phyloP scores from a whole-genome alignment of 2,329 filamentous ascomycete species.

The Lachnellula suecica region DNA sequence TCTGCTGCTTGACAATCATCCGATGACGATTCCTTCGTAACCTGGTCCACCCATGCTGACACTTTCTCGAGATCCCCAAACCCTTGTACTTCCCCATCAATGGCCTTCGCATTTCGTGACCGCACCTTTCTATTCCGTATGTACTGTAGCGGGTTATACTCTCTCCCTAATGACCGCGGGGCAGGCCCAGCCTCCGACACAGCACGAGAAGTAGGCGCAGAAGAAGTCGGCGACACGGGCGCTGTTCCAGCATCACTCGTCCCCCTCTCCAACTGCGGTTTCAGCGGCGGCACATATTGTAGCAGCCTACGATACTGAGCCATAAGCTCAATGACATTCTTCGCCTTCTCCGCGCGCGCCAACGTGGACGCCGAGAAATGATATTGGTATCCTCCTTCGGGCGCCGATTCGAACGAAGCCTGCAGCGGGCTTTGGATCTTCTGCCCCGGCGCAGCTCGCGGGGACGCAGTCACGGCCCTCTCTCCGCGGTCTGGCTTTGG shows the following conservation, averaged over 20 bases:
- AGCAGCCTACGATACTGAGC: conserved; percentile 80
- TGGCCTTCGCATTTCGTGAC: conserved; percentile 70
- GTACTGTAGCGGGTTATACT: conserved; percentile 90
- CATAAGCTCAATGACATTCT: conserved; percentile 81
- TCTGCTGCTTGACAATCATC: conserved; percentile 29
- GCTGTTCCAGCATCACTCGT: conserved; percentile 38
- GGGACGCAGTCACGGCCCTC: conserved; percentile 28
- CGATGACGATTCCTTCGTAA: conserved; percentile 36
- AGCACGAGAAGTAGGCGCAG: conserved; percentile 35
- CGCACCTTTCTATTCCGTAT: conserved; percentile 87
- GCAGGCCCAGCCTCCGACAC: conserved; percentile 34
- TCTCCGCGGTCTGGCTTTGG: conserved; percentile 50
- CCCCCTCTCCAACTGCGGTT: conserved; percentile 41
- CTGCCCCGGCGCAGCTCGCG: conserved; percentile 41
- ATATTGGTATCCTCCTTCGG: conserved; percentile 54
- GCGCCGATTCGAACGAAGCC: conserved; percentile 42
- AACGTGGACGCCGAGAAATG: conserved; percentile 79
- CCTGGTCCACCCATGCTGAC: conserved; percentile 72
- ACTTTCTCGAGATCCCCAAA: conserved; percentile 75
- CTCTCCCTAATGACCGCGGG: conserved; percentile 52
- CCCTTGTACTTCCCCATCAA: conserved; percentile 73
- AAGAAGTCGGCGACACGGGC: conserved; percentile 9
- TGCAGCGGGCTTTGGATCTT: conserved; percentile 47
- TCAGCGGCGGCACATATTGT: conserved; percentile 74
- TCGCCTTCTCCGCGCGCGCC: conserved; percentile 79